phyloP scores from a whole-genome alignment of 2,329 filamentous ascomycete genomes.

The Trichoderma pleuroti region DNA sequence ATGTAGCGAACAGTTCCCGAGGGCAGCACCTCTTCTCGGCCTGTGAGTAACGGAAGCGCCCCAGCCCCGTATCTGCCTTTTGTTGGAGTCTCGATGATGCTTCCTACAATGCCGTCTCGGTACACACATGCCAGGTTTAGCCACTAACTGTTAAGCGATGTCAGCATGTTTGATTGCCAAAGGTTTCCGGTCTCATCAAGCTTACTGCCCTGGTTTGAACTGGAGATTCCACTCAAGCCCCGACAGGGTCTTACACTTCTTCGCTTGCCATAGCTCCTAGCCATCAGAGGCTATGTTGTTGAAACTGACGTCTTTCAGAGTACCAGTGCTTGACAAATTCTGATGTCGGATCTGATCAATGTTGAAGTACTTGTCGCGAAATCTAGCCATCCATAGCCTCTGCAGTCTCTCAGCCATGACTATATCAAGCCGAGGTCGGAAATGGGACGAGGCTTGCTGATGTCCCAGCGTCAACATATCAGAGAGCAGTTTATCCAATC shows the following conservation, averaged over 20 bases:
- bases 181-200: not conserved
- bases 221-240: slow-evolving; percentile 40
- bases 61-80: slow-evolving; percentile 44
- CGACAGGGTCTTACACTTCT: slow-evolving; percentile 33
- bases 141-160: slow-evolving; percentile 49
- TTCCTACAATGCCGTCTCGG: slow-evolving; percentile 52
- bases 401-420: slow-evolving; percentile 39
- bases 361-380: slow-evolving; percentile 43
- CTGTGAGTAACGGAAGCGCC: slow-evolving; percentile 50
- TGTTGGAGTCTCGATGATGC: slow-evolving; percentile 43
- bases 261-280: slow-evolving; percentile 38
- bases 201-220: slow-evolving; percentile 50
- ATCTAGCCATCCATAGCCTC: slow-evolving; percentile 43
- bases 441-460: slow-evolving; percentile 27
- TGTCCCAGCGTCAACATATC: slow-evolving; percentile 37
- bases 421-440: slow-evolving; percentile 34
- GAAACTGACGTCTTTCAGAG: slow-evolving; percentile 42
- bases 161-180: not conserved
- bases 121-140: slow-evolving; percentile 53
- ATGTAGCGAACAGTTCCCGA: slow-evolving; percentile 41
- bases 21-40: slow-evolving; percentile 44
- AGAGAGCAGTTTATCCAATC: slow-evolving; percentile 44
- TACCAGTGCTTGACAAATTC: slow-evolving; percentile 35
- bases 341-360: slow-evolving; percentile 44
- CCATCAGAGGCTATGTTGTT: slow-evolving; percentile 30